phyloP scores from a whole-genome alignment of 495 filamentous ascomycete genomes.

The Podospora pseudocomata region DNA sequence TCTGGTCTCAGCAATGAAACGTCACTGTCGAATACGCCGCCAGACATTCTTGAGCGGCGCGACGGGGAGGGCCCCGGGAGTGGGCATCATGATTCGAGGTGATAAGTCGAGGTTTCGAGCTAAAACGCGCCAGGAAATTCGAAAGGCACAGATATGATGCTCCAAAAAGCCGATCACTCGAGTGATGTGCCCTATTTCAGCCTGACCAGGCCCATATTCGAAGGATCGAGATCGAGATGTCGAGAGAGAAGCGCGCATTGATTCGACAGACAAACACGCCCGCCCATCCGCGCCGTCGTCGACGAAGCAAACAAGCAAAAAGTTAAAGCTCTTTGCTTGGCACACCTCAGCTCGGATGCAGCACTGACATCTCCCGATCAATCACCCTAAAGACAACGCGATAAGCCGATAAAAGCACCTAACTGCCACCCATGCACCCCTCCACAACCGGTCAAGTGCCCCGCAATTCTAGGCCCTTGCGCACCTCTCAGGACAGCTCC shows the following conservation, averaged over 20 bases:
- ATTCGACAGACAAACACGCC: not conserved
- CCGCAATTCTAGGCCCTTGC: not conserved
- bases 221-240: not conserved
- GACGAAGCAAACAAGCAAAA: not conserved
- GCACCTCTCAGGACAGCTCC: slow-evolving; percentile 1
- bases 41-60: not conserved
- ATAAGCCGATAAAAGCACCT: not conserved
- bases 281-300: not conserved
- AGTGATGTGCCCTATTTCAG: not conserved
- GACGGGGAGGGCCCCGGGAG: not conserved
- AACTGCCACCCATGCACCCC: not conserved
- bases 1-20: not conserved
- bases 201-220: not conserved
- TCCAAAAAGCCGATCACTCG: not conserved
- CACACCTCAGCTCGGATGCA: not conserved
- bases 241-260: not conserved
- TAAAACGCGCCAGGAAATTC: not conserved
- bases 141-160: not conserved
- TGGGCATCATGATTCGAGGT: slow-evolving; percentile 8
- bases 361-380: not conserved
- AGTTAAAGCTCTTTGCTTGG: not conserved
- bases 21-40: not conserved
- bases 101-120: not conserved
- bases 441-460: not conserved
- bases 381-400: not conserved